Evolutionary conservation across 2,329 filamentous ascomycete species (phyloP), one percentile per base, ranked within the genome.

Genomic region (Pseudogymnoascus sp.): DNA sequence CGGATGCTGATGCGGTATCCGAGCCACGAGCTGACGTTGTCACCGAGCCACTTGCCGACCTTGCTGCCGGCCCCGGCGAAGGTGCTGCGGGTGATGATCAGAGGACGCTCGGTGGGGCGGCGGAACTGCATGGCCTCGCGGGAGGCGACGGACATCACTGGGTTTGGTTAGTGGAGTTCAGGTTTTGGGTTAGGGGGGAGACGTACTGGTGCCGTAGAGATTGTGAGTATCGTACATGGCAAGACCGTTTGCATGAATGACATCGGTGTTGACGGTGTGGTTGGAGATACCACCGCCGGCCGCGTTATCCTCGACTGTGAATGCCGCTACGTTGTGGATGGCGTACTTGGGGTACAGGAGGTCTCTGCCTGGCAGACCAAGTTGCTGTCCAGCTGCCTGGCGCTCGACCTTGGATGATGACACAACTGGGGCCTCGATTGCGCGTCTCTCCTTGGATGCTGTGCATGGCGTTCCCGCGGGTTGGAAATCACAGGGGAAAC

Each of bases 191-290:
- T 37, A 2, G 23, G 23, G 8, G 10, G 4, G 51, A 36, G 13
- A 73, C 77, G 23, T 72, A 78, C 76, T 86, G 6, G 84, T 83
- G 1, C 90, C 90, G 73, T 90, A 92, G 1, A 92, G 75, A 69
- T 92, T 92, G 73, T 93, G 90, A 0, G 86, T 89, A 69, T 93
- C 90, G 71, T 90, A 91, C 74, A 90, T 85, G 19, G 80, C 79
- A 39, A 86, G 77, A 1, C 88, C 88, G 65, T 89, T 86, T 45
- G 85, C 80, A 73, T 91, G 88, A 7, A 87, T 80, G 7, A 90
- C 76, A 71, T 90, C 83, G 0, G 88, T 89, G 67, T 85, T 80
- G 62, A 90, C 83, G 0, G 89, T 87, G 70, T 83, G 80, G 73
- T 84, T 83, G 0, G 79, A 80, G 25, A 83, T 74, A 1, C 77